These are phyloP conservation scores for Fonsecaea pedrosoi DNA, from an alignment of 2,329 filamentous ascomycete genomes.

Conservation along the genomic window DNA sequence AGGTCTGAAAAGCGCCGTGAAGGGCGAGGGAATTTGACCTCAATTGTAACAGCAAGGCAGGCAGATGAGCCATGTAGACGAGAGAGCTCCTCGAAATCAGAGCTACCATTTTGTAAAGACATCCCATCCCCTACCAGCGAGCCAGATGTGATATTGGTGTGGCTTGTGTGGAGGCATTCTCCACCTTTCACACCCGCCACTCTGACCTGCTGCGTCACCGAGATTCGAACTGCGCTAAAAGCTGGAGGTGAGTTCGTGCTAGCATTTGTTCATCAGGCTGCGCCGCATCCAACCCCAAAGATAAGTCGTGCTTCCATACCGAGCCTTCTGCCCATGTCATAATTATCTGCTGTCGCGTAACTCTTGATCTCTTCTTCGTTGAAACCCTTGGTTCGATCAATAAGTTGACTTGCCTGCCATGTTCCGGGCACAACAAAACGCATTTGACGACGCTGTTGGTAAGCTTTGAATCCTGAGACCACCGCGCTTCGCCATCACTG, in stretches of 20 bases:
- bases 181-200: constrained; percentile 11
- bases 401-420: constrained; percentile 45
- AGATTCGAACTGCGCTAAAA: background rate
- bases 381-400: background rate
- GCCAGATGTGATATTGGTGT: background rate
- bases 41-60: constrained; percentile 28
- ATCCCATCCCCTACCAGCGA: too few relatives aligned
- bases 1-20: constrained; percentile 26
- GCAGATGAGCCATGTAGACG: constrained; percentile 23
- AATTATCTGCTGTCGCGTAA: background rate
- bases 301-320: constrained; percentile 2
- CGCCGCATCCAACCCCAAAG: constrained; percentile 13
- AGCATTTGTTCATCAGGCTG: constrained; percentile 14
- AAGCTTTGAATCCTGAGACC: constrained; percentile 44
- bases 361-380: background rate
- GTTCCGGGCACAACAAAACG: constrained; percentile 70
- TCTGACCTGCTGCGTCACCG: constrained; percentile 18
- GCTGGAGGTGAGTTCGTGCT: background rate
- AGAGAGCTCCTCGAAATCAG: constrained; percentile 22
- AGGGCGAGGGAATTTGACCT: constrained; percentile 22
- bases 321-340: background rate
- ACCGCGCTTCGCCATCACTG: constrained; percentile 1
- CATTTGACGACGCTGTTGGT: constrained; percentile 74
- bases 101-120: constrained; percentile 11
- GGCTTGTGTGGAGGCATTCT: constrained; percentile 2